Evolutionary conservation across 352 stramenopile species (phyloP).

Genomic region (Phytophthora kernoviae): DNA sequence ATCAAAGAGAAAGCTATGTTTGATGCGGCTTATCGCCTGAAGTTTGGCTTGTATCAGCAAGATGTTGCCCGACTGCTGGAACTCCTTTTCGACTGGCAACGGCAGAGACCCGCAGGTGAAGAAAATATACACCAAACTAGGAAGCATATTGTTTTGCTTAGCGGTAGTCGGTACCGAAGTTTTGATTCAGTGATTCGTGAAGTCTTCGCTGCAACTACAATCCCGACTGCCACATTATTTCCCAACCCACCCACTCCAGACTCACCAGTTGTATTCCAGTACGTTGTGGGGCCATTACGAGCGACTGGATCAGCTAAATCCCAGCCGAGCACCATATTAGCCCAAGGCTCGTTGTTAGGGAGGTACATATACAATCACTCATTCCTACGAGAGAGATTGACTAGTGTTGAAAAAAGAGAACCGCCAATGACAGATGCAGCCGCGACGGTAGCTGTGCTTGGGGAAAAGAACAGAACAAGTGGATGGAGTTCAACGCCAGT

Average conservation of each 20-base stretch:
- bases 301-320: neutral
- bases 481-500: neutral
- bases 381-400: constrained; percentile 15
- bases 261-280: constrained; percentile 7
- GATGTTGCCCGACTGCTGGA: constrained; percentile 44
- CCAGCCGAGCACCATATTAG: constrained; percentile 7
- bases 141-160: constrained; percentile 42
- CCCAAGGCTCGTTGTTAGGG: constrained; percentile 36
- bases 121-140: neutral
- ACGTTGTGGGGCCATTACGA: constrained; percentile 39
- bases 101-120: neutral
- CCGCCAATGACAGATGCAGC: neutral
- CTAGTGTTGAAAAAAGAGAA: neutral
- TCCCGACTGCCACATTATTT: neutral
- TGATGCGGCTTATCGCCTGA: constrained; percentile 29
- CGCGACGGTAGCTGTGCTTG: neutral
- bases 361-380: constrained; percentile 37
- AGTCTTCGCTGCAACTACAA: constrained; percentile 5
- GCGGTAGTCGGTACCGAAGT: constrained; percentile 32
- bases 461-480: neutral
- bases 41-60: constrained; percentile 51
- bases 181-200: constrained; percentile 53
- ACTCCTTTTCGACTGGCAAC: constrained; percentile 51
- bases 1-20: constrained; percentile 48
- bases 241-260: neutral